These are phyloP conservation scores for Mortierella sp. DNA, from an alignment of 371 early-diverging fungal species.

Conservation along the genomic window DNA sequence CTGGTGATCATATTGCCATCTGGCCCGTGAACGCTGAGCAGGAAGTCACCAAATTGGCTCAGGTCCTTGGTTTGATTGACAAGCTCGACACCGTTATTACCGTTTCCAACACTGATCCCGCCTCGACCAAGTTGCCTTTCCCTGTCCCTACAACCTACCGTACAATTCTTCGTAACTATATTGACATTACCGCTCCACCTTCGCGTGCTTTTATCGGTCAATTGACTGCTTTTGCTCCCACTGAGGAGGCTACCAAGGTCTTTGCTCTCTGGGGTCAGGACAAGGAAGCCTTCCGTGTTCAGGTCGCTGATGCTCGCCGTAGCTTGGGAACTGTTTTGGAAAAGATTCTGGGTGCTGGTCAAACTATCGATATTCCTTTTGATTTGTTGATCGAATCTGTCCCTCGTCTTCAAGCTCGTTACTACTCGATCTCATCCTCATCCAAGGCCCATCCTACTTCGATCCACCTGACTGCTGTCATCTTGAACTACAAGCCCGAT, in stretches of 20 bases:
- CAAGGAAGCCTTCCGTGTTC: constrained; percentile 75
- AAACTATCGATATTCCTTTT: constrained; percentile 68
- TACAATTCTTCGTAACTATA: constrained; percentile 89
- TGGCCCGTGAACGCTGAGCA: constrained; percentile 89
- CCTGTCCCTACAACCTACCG: constrained; percentile 90
- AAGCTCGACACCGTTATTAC: constrained; percentile 75
- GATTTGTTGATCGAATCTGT: constrained; percentile 84
- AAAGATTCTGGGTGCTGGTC: constrained; percentile 57
- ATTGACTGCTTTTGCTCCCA: constrained; percentile 70
- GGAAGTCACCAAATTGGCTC: constrained; percentile 77
- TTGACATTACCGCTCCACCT: constrained; percentile 85
- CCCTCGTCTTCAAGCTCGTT: constrained; percentile 88
- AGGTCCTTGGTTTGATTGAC: constrained; percentile 71
- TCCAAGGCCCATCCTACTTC: constrained; percentile 75
- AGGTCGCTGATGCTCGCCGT: constrained; percentile 71
- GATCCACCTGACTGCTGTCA: constrained; percentile 89
- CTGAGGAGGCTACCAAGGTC: constrained; percentile 63
- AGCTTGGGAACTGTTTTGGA: constrained; percentile 79
- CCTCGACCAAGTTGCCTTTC: constrained; percentile 85
- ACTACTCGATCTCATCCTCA: constrained; percentile 95
- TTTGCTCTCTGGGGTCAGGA: constrained; percentile 74
- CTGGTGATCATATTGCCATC: constrained; percentile 97
- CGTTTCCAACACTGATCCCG: constrained; percentile 74
- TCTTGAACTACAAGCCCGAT: constrained; percentile 81
- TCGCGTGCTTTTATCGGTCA: constrained; percentile 74